These are phyloP conservation scores for Cutaneotrichosporon cutaneum DNA, from an alignment of 1,284 basidiomycete species.

Conservation along the genomic window DNA sequence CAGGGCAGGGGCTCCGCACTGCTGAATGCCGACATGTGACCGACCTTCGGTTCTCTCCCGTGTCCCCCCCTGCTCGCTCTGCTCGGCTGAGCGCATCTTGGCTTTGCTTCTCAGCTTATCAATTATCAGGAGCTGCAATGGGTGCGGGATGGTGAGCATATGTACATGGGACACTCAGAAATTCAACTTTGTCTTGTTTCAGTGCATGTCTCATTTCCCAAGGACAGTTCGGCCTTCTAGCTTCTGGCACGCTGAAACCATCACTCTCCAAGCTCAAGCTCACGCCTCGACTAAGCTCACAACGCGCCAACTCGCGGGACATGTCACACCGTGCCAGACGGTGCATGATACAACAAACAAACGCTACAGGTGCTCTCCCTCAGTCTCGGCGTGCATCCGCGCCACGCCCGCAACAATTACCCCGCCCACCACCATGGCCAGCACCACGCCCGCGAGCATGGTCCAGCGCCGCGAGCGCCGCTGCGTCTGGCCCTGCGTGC, in stretches of 20 bases:
- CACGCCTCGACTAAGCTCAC: not conserved
- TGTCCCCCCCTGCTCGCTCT: not conserved
- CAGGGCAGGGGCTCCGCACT: not conserved
- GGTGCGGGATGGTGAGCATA: too few species aligned
- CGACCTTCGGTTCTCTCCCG: not conserved
- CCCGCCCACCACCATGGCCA: not conserved
- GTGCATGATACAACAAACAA: conserved; percentile 5
- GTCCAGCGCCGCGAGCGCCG: not conserved
- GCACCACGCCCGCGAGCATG: not conserved
- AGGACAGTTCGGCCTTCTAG: too few species aligned
- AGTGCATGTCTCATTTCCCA: not conserved
- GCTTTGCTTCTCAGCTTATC: too few species aligned
- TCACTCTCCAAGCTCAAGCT: not conserved
- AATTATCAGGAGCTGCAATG: too few species aligned
- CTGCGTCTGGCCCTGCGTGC: conserved; percentile 27
- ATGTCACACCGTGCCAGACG: conserved; percentile 2
- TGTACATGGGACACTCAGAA: not conserved
- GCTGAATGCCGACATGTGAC: not conserved
- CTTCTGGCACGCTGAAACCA: not conserved
- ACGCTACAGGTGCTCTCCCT: not conserved
- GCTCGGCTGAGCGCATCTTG: too few species aligned
- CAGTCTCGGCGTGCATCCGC: not conserved
- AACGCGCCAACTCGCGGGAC: not conserved
- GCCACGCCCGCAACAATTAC: not conserved
- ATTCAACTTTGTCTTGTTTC: not conserved